These are phyloP conservation scores for Porcisia deanei DNA, from an alignment of 208 protist species.

Conservation along the genomic window DNA sequence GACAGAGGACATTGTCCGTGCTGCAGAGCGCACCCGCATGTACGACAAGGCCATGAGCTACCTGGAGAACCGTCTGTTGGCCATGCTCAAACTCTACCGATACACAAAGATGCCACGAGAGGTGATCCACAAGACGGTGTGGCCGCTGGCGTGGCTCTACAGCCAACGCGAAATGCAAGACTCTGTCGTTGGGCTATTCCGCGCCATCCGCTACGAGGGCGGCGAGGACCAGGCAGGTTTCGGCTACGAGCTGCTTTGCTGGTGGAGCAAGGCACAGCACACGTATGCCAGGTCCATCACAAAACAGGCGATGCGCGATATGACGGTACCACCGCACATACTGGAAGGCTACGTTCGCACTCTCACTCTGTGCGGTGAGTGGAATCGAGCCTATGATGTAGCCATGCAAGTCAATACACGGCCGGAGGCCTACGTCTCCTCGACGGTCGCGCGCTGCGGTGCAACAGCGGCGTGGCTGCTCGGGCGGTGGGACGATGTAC, in stretches of 20 bases:
- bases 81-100: constrained; percentile 70
- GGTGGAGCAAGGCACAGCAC: constrained; percentile 84
- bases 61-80: constrained; percentile 75
- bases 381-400: constrained; percentile 65
- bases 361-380: constrained; percentile 88
- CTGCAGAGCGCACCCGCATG: constrained; percentile 85
- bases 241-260: constrained; percentile 83
- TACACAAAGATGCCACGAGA: constrained; percentile 69
- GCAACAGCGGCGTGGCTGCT: constrained; percentile 88
- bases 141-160: constrained; percentile 89
- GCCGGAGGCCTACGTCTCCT: constrained; percentile 38
- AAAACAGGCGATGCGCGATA: constrained; percentile 31
- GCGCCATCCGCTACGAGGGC: constrained; percentile 73
- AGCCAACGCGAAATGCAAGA: constrained; percentile 92
- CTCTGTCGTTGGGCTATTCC: constrained; percentile 89
- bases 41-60: constrained; percentile 91
- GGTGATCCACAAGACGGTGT: constrained; percentile 75
- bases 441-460: constrained; percentile 72
- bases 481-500: constrained; percentile 80
- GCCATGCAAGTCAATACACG: constrained; percentile 48
- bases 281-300: constrained; percentile 72
- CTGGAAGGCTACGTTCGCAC: constrained; percentile 87
- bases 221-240: constrained; percentile 81
- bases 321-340: constrained; percentile 37
- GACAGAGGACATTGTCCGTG: constrained; percentile 81